phyloP scores from a whole-genome alignment of 2,329 filamentous ascomycete species.

The Hypoxylon sp. region DNA sequence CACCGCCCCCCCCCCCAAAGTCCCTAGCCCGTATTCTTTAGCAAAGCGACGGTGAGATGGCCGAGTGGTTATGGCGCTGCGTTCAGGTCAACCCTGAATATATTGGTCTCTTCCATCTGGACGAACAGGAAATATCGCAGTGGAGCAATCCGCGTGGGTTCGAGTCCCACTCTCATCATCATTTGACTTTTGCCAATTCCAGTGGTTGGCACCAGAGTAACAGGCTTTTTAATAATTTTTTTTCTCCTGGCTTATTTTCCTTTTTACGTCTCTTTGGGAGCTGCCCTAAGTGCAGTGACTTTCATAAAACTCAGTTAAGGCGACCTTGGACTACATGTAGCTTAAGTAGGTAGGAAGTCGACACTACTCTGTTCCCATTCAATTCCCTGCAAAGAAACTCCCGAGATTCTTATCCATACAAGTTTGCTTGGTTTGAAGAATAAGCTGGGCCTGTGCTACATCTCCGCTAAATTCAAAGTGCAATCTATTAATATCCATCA shows the following conservation, averaged over 20 bases:
- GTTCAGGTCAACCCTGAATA: constrained; percentile 48
- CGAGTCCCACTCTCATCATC: constrained; percentile 52
- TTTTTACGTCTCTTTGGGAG: neutral
- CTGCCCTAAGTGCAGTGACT: neutral
- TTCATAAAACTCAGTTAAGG: too few relatives aligned
- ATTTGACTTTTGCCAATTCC: neutral
- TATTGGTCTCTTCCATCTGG: constrained; percentile 1
- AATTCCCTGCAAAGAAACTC: too few relatives aligned
- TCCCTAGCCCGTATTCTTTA: neutral
- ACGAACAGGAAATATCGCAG: constrained; percentile 42
- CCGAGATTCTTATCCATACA: too few relatives aligned
- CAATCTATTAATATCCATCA: too few relatives aligned
- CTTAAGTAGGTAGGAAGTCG: neutral
- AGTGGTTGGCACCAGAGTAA: neutral
- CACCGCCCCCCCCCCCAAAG: too few relatives aligned
- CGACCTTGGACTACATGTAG: too few relatives aligned
- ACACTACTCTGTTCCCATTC: neutral
- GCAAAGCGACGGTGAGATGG: constrained; percentile 32
- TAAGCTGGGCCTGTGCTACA: too few relatives aligned
- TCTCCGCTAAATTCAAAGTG: too few relatives aligned
- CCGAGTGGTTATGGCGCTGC: constrained; percentile 54
- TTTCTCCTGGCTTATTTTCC: neutral
- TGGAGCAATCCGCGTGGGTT: constrained; percentile 57
- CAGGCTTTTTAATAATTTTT: neutral
- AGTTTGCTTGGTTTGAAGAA: too few relatives aligned